Evolutionary conservation across 2,329 filamentous ascomycete genomes (phyloP), one percentile per base, ranked within the genome.

Genomic region (Sordariomycetes sp.): DNA sequence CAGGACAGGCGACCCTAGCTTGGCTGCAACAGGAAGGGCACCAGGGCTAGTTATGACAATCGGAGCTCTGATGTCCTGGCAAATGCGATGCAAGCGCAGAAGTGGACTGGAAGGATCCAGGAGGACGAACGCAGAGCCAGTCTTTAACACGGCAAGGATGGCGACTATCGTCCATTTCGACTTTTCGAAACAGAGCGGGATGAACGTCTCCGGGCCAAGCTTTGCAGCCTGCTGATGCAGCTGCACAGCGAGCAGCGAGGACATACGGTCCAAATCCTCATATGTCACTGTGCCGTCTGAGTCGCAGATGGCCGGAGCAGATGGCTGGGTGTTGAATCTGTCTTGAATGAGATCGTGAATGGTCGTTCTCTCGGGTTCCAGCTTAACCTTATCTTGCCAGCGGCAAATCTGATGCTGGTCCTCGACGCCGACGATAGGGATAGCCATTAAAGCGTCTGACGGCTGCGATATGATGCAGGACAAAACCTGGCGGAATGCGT

Each of bases 261-360:
- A 14, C 21, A 19, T 17, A 8, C 20, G 10, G 24, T 32, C 23
- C 8, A 36, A 23, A 19, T 31, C 34, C n/a, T 23, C 14, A 18
- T 36, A 36, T 8, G 34, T 32, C 12, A 31, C 21, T 21, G 19
- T 21, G 39, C 62, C 61, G 36, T 66, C 63, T 60, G 61, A 66
- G 3, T 63, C 61, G 30, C 57, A 44, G 19, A 66, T 52, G 18
- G 63, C 63, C 4, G 47, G 41, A 11, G 50, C 46, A n/a, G 44
- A 36, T 0, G 63, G 59, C 10, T 15, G 7, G 12, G n/a, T n/a
- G n/a, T n/a, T n/a, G n/a, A n/a, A n/a, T n/a, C n/a, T n/a, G n/a
- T n/a, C n/a, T n/a, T n/a, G n/a, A n/a, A n/a, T n/a, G n/a, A n/a
- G n/a, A n/a, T n/a, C n/a, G n/a, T n/a, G n/a, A n/a, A n/a, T n/a